Base-by-base conservation (phyloP, 495 filamentous ascomycete genomes). In the Daldinia loculata region DNA sequence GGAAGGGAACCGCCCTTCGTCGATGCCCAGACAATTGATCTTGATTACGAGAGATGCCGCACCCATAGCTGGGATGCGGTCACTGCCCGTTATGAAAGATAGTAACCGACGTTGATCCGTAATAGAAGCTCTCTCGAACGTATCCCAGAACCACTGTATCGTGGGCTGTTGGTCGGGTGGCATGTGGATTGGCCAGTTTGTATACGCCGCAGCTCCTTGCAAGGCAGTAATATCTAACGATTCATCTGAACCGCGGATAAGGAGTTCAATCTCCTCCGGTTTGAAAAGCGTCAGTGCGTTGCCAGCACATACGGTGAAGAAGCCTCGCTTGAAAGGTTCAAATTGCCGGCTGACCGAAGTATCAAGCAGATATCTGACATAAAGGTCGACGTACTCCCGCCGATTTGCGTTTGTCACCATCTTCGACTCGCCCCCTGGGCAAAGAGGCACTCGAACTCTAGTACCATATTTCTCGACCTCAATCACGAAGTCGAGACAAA, bases 321-420 rank as follows among this genome's bases (percentile, higher is more conserved):
- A 98, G 4, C 94, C 94, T 50, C 94, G 89, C 77, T 95, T 96
- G 84, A 98, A 98, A 11, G 94, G 95, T 79, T 97, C 95, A 63
- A 94, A 98, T 74, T 98, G 94, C 51, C 92, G 85, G 60, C 86
- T 79, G 15, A 98, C 91, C 1, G 91, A 85, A 22, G 87, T 89
- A 75, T 97, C 93, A 15, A 98, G 87, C 14, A 94, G 80, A 77
- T 95, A 90, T 41, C 88, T 87, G 4, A 97, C 88, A 74, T 97
- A 97, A 8, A 92, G 83, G 65, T 96, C 92, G 39, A 97, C 95
- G 72, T 94, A 98, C 69, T 97, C 95, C 51, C 88, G 86, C 32
- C 93, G 86, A 66, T 97, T 98, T 41, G 84, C 71, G 74, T 95
- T 96, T 30, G 94, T 97, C 48, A 98, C 95, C 26, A 91, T 85